A percentile compares a stretch with the other conserved stretches of the same genome.
phyloP scores from a whole-genome alignment of 2,329 filamentous ascomycete species.

The Pseudogymnoascus sp. region DNA sequence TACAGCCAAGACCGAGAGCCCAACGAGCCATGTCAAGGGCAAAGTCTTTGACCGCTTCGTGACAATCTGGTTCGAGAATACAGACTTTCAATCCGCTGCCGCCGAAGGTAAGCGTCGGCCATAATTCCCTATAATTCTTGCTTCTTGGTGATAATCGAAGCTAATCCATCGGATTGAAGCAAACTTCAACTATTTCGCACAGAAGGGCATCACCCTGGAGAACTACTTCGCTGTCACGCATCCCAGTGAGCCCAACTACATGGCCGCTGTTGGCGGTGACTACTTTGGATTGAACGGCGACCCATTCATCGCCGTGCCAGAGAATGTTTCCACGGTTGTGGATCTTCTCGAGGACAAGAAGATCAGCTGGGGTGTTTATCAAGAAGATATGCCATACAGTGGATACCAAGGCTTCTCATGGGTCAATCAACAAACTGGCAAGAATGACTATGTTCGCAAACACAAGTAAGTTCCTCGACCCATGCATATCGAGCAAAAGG shows the following conservation, averaged over 20 bases:
- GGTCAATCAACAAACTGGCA: constrained; percentile 52
- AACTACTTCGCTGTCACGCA: constrained; percentile 60
- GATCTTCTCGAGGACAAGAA: constrained; percentile 59
- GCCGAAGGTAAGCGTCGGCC: constrained; percentile 47
- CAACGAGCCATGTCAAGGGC: constrained; percentile 58
- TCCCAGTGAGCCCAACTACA: constrained; percentile 70
- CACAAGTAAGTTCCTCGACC: constrained; percentile 50
- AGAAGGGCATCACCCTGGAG: constrained; percentile 54
- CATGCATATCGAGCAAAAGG: not conserved
- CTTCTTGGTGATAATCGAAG: constrained; percentile 24
- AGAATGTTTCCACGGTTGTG: constrained; percentile 59
- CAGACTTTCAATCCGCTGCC: constrained; percentile 56
- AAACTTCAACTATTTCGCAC: constrained; percentile 50
- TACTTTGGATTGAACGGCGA: constrained; percentile 69
- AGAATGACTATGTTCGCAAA: constrained; percentile 67
- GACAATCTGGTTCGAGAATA: constrained; percentile 73
- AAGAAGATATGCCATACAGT: constrained; percentile 69
- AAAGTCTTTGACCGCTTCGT: constrained; percentile 66
- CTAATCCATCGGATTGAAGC: constrained; percentile 25
- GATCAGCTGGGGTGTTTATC: constrained; percentile 65
- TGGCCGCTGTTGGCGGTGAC: constrained; percentile 60
- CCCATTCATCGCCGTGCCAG: constrained; percentile 48
- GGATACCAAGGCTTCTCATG: constrained; percentile 61
- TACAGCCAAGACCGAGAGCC: constrained; percentile 52
- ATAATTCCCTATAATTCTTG: constrained; percentile 18